These are phyloP conservation scores for Arthroderma sp. DNA, from an alignment of 2,329 filamentous ascomycete genomes.

Conservation along the genomic window DNA sequence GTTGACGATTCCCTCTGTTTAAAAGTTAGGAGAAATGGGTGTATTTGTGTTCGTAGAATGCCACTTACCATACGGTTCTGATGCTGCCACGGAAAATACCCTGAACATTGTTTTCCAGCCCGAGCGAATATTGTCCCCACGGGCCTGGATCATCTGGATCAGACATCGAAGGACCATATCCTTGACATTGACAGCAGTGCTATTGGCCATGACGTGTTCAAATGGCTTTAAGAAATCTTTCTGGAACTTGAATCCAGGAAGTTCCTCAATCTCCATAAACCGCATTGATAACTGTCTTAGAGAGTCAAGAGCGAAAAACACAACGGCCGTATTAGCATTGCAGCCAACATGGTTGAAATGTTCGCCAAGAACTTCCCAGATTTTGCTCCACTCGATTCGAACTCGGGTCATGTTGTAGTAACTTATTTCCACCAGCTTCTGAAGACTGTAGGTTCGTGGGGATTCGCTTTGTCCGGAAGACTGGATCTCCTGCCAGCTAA, in stretches of 20 bases:
- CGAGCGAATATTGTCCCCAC: slow-evolving; percentile 91
- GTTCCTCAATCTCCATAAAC: slow-evolving; percentile 95
- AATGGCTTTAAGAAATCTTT: slow-evolving; percentile 99
- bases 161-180: slow-evolving; percentile 93
- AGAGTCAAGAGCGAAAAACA: slow-evolving; percentile 95
- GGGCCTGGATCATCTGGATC: slow-evolving; percentile 97
- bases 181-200: slow-evolving; percentile 81
- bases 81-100: slow-evolving; percentile 84
- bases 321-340: slow-evolving; percentile 89
- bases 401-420: slow-evolving; percentile 99
- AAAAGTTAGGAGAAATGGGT: slow-evolving; percentile 16
- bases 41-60: background rate
- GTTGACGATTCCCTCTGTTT: slow-evolving; percentile 76
- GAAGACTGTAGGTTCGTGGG: slow-evolving; percentile 88
- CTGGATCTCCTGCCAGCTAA: slow-evolving; percentile 98
- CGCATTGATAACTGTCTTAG: slow-evolving; percentile 93
- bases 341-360: slow-evolving; percentile 98
- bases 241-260: slow-evolving; percentile 98
- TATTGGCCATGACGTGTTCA: slow-evolving; percentile 92
- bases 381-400: slow-evolving; percentile 94
- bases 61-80: slow-evolving; percentile 62
- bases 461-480: slow-evolving; percentile 93
- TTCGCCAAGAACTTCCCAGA: slow-evolving; percentile 94
- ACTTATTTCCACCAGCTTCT: slow-evolving; percentile 96
- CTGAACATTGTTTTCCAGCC: slow-evolving; percentile 99